Percentiles rank a stretch among this genome's conserved stretches.
These are phyloP conservation scores for Hanseniaspora nectarophila DNA, from an alignment of 805 yeast genomes.

Conservation along the genomic window DNA sequence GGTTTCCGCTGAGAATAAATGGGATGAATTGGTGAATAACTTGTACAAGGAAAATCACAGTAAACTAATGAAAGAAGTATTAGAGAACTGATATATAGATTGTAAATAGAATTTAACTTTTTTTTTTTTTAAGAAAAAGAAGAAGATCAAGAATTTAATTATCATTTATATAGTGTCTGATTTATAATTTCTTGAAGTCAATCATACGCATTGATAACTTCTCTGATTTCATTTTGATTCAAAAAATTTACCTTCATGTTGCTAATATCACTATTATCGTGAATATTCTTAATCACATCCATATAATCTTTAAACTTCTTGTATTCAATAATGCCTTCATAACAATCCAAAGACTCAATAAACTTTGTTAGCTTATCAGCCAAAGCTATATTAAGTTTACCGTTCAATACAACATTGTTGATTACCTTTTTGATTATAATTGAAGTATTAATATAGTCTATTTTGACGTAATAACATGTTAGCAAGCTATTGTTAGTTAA, in stretches of 20 bases:
- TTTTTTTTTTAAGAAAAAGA: neutral
- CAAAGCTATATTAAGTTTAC: neutral
- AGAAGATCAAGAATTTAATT: no score
- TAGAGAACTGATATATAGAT: neutral
- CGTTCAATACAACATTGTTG: neutral
- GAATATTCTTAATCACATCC: neutral
- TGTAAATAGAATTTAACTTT: neutral
- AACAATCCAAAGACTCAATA: neutral
- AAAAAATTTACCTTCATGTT: neutral
- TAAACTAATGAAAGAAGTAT: neutral
- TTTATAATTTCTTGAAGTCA: no score
- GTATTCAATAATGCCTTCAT: neutral
- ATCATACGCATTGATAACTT: neutral
- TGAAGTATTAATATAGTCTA: neutral
- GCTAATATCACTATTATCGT: neutral
- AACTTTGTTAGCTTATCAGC: neutral
- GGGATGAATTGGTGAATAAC: conserved; percentile 6
- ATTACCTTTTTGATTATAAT: neutral
- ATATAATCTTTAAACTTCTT: neutral
- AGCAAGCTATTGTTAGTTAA: neutral
- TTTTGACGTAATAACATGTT: neutral
- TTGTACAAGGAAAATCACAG: conserved; percentile 5
- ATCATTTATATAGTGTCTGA: no score
- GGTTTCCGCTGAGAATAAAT: conserved; percentile 6
- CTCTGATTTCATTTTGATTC: neutral